These are phyloP conservation scores for Taxawa tesnikishii DNA, from an alignment of 2,329 filamentous ascomycete genomes.

Conservation along the genomic window DNA sequence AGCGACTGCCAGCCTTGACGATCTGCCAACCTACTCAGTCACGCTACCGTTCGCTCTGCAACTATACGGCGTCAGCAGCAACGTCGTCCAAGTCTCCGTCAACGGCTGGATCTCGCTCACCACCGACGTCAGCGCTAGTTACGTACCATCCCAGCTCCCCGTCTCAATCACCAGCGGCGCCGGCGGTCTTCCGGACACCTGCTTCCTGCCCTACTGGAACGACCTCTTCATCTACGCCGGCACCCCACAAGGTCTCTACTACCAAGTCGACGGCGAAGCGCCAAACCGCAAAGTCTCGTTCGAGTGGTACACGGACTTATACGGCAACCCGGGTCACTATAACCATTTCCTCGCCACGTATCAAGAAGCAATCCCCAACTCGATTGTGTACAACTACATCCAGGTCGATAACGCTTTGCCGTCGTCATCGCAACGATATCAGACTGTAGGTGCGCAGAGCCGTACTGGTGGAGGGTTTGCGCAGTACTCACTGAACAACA, in stretches of 20 bases:
- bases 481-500: too few relatives aligned
- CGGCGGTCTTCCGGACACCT: slow-evolving; percentile 1
- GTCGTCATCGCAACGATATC: too few relatives aligned
- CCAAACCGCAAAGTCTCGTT: slow-evolving; percentile 7
- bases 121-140: neutral
- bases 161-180: neutral
- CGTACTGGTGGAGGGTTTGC: too few relatives aligned
- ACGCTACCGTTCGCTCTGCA: too few relatives aligned
- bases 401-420: too few relatives aligned
- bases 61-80: too few relatives aligned
- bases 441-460: too few relatives aligned
- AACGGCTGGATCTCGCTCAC: neutral
- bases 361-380: too few relatives aligned
- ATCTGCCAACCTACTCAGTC: too few relatives aligned
- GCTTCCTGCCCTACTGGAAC: slow-evolving; percentile 10
- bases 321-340: slow-evolving; percentile 6
- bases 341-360: slow-evolving; percentile 15
- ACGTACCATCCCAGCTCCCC: neutral
- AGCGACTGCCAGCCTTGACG: neutral
- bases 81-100: neutral
- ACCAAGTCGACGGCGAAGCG: slow-evolving; percentile 8
- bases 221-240: slow-evolving; percentile 11
- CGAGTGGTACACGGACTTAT: slow-evolving; percentile 9
- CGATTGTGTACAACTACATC: too few relatives aligned
- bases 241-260: slow-evolving; percentile 13